These are phyloP conservation scores for Durotheca rogersii DNA, from an alignment of 495 filamentous ascomycete genomes.

Conservation along the genomic window DNA sequence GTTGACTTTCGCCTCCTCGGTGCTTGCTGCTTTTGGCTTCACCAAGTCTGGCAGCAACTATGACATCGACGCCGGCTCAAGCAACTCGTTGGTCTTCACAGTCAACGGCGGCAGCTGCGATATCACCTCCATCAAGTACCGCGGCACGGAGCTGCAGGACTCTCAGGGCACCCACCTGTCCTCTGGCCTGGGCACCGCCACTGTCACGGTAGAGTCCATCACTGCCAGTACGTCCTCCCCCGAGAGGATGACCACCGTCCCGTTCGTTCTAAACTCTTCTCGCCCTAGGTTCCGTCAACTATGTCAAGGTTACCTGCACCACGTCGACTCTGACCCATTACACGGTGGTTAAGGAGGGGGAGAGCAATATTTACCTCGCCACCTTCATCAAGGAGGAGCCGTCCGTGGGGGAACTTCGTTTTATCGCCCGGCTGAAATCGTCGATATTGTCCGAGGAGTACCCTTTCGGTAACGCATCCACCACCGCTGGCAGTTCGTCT, in stretches of 20 bases:
- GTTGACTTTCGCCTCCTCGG: slow-evolving; percentile 39
- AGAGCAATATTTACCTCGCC: slow-evolving; percentile 61
- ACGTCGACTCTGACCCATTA: slow-evolving; percentile 64
- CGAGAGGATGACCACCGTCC: too few species aligned
- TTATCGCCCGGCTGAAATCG: slow-evolving; percentile 61
- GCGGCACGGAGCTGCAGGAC: slow-evolving; percentile 58
- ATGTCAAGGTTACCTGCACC: slow-evolving; percentile 62
- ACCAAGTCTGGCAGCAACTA: slow-evolving; percentile 47
- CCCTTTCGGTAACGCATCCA: slow-evolving; percentile 51
- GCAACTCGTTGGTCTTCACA: slow-evolving; percentile 57
- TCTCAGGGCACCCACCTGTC: slow-evolving; percentile 56
- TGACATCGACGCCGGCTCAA: slow-evolving; percentile 55
- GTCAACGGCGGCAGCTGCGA: slow-evolving; percentile 60
- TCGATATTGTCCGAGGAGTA: slow-evolving; percentile 56
- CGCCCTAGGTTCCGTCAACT: slow-evolving; percentile 41
- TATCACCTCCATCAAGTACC: slow-evolving; percentile 62
- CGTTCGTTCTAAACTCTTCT: slow-evolving; percentile 10
- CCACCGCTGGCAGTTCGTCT: slow-evolving; percentile 50
- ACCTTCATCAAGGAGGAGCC: slow-evolving; percentile 64
- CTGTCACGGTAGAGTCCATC: slow-evolving; percentile 53
- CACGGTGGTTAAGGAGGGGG: slow-evolving; percentile 59
- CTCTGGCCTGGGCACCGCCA: slow-evolving; percentile 61
- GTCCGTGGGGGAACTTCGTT: slow-evolving; percentile 61
- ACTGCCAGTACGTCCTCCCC: slow-evolving; percentile 24
- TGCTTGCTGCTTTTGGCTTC: slow-evolving; percentile 44